Base-by-base conservation (phyloP, 2,329 filamentous ascomycete species). In the Neurospora crassa region DNA sequence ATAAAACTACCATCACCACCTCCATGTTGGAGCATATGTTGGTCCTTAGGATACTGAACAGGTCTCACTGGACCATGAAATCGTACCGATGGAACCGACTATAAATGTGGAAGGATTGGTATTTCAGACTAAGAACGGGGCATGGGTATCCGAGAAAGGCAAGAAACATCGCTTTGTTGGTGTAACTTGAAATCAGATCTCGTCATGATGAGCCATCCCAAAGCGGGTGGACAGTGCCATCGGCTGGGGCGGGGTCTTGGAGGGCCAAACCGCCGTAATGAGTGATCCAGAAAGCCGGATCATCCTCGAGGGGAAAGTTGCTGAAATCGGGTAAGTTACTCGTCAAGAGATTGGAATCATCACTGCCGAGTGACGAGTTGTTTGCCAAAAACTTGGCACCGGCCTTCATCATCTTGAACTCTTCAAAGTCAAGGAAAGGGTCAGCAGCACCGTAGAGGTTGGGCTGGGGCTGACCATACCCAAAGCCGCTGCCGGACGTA, bases 341-440 rank as follows among this genome's bases (percentile, higher is more conserved):
- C 42, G 74, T 68, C n/a, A 87, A 82, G 74, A 85, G 81, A 7
- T 84, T 82, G 40, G 85, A 80, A 67, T 85, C 82, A 18, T 81
- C 80, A 34, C 79, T 80, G 53, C 81, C 78, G 73, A 83, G 78
- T 1, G 81, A 80, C 5, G 80, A 77, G 29, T 82, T 77, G 2
- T 80, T 79, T 14, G 82, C 80, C 70, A 83, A 76, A 72, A 82
- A 82, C 75, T 86, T 86, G 76, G 79, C 81, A 67, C 83, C 80
- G 0, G 81, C 80, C 69, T 84, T 84, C 75, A 86, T 85, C 75
- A 86, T 83, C 74, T 79, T 79, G 76, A 89, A 87, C 71, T 85
- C 85, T 72, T 87, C 84, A 74, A 87, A 85, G 75, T 88, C 87
- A 71, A 88, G 82, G 74, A 80, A 81, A 68, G 81, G 82, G 70